phyloP scores from a whole-genome alignment of 306 rosid genomes.

The Nissolia schottii region DNA sequence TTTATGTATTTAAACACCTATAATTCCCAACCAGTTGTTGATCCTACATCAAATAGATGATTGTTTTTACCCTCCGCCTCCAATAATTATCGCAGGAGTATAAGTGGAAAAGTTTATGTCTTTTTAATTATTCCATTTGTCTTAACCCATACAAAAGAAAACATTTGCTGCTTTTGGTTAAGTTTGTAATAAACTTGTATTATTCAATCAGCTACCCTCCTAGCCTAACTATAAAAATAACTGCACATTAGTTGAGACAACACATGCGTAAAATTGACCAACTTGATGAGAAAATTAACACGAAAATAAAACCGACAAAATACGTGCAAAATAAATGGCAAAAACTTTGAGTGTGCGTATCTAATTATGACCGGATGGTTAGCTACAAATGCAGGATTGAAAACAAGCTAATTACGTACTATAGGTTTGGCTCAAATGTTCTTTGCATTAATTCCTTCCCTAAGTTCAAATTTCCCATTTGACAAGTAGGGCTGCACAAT shows the following conservation, averaged over 20 bases:
- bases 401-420: background rate
- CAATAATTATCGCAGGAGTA: constrained; percentile 9
- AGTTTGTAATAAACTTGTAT: too few relatives aligned
- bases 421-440: background rate
- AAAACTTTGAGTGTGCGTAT: background rate
- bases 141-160: constrained; percentile 4
- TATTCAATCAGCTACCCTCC: too few relatives aligned
- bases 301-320: background rate
- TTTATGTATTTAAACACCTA: background rate
- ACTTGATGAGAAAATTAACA: background rate
- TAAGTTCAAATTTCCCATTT: background rate
- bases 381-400: background rate
- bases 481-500: background rate
- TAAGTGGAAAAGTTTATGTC: background rate
- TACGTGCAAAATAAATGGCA: background rate
- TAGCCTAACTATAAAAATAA: too few relatives aligned
- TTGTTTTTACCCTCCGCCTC: too few relatives aligned
- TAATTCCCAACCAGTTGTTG: background rate
- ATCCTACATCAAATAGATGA: background rate
- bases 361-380: background rate
- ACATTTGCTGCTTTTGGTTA: too few relatives aligned
- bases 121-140: constrained; percentile 14
- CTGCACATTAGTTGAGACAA: background rate
- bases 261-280: background rate
- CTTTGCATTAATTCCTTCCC: background rate